phyloP scores from a whole-genome alignment of 2,329 filamentous ascomycete genomes.

The Pseudocercospora macadamiae region DNA sequence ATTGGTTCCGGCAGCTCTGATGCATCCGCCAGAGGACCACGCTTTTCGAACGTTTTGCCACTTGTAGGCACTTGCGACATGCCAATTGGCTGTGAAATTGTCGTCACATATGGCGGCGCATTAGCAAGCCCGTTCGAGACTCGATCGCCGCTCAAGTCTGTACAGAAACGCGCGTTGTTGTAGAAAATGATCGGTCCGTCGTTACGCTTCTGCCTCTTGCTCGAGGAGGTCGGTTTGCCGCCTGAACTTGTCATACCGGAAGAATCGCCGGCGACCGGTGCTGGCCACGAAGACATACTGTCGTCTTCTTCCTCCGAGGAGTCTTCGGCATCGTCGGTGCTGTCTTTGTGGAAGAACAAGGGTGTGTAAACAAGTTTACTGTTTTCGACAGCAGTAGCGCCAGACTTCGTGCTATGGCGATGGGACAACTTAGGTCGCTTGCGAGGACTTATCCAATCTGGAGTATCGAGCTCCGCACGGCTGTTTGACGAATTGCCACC shows the following conservation, averaged over 20 bases:
- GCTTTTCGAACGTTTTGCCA: slow-evolving; percentile 31
- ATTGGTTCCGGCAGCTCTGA: slow-evolving; percentile 37
- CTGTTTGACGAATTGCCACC: slow-evolving; percentile 29
- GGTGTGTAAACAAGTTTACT: slow-evolving; percentile 51
- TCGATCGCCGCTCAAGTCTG: slow-evolving; percentile 72
- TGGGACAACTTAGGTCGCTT: slow-evolving; percentile 36
- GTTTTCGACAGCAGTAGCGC: slow-evolving; percentile 24
- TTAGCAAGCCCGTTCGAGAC: slow-evolving; percentile 19
- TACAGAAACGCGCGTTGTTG: slow-evolving; percentile 77
- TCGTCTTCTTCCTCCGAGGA: slow-evolving; percentile 41
- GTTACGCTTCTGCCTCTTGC: slow-evolving; percentile 56
- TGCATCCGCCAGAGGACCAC: slow-evolving; percentile 36
- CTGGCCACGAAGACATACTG: slow-evolving; percentile 36
- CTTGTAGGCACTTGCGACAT: not conserved
- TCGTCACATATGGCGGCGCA: slow-evolving; percentile 29
- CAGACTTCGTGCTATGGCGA: slow-evolving; percentile 22
- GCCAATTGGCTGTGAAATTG: slow-evolving; percentile 26
- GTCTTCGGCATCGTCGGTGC: slow-evolving; percentile 44
- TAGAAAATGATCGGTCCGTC: slow-evolving; percentile 84
- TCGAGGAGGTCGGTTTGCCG: slow-evolving; percentile 42
- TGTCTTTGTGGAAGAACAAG: slow-evolving; percentile 51
- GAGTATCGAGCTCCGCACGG: slow-evolving; percentile 22
- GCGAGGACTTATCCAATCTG: slow-evolving; percentile 30
- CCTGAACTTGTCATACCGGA: slow-evolving; percentile 52
- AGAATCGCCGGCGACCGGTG: slow-evolving; percentile 38